Base-by-base conservation (phyloP, 2,329 filamentous ascomycete genomes). In the Talaromyces sp. region DNA sequence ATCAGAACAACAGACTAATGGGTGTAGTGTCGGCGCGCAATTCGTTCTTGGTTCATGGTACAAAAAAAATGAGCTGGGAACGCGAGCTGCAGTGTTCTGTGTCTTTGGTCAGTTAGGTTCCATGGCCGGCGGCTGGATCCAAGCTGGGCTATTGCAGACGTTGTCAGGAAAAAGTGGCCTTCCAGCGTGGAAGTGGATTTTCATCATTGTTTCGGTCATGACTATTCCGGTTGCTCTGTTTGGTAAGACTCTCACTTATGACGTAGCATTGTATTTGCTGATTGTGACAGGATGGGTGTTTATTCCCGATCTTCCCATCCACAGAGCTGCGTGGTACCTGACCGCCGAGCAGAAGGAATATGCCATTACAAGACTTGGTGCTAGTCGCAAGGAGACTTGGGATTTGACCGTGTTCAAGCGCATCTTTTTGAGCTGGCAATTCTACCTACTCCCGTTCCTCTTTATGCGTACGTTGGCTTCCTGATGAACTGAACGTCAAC, bases 21-120 rank as follows among this genome's bases (percentile, higher is more conserved):
- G 33, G 16, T 2, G n/a, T 16, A 66, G 64, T 49, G 64, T 88
- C 0, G 84, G 85, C 64, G 87, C 85, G 59, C 87, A 89, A 0
- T 91, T 90, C 71, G 78, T 91, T 5, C 82, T 91, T 31, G 87
- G 85, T 68, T 90, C 87, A 16, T 91, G 87, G 88, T 90, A 89
- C 72, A 88, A 87, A 0, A 65, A 70, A 10, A 52, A 62, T 58
- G 70, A 74, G 66, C 66, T 71, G 14, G 68, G 67, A 22, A 58
- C 59, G 22, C 49, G 66, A 4, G 56, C 60, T 6, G 63, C 76
- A 10, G 73, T 77, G 14, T 82, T 82, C 73, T 82, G 82, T 67
- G 70, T 80, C 57, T 78, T 81, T 63, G 80, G 79, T 31, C 75
- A 73, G 59, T 71, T 83, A 66, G 76, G 78, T 1, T 78, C 75